Conservation (phyloP, 2,329 filamentous ascomycete species). For the Torrubiella hemipterigena region DNA sequence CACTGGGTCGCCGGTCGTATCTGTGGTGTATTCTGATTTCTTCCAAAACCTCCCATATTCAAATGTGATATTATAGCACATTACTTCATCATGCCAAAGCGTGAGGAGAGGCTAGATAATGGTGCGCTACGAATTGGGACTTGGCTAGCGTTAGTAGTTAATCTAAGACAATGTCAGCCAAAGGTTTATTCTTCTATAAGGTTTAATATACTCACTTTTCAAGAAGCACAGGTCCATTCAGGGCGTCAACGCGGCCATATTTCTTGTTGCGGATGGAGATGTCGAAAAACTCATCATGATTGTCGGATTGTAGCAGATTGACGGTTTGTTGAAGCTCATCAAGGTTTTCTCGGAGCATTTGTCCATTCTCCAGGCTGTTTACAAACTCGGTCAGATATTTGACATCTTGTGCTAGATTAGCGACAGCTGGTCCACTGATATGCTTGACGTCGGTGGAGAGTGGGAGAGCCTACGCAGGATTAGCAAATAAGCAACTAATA, state of each 20-base stretch:
- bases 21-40: slow-evolving; percentile 7
- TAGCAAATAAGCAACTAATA: neutral
- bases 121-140: slow-evolving; percentile 48
- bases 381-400: slow-evolving; percentile 79
- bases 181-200: no score
- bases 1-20: no score
- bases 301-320: slow-evolving; percentile 73
- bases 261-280: slow-evolving; percentile 82
- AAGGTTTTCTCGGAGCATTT: slow-evolving; percentile 78
- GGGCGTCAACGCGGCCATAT: slow-evolving; percentile 82
- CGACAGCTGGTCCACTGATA: slow-evolving; percentile 80
- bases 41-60: slow-evolving; percentile 26
- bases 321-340: slow-evolving; percentile 93
- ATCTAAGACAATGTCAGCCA: slow-evolving; percentile 29
- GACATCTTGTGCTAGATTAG: slow-evolving; percentile 71
- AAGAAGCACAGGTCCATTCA: slow-evolving; percentile 79
- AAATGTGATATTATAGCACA: slow-evolving; percentile 32
- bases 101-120: slow-evolving; percentile 60
- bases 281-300: slow-evolving; percentile 96
- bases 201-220: slow-evolving; percentile 57
- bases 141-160: slow-evolving; percentile 48
- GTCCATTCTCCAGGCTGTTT: slow-evolving; percentile 66
- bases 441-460: slow-evolving; percentile 67
- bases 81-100: slow-evolving; percentile 53
- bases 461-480: slow-evolving; percentile 49